phyloP scores from a whole-genome alignment of 2,329 filamentous ascomycete genomes.

The Nemania sp. region DNA sequence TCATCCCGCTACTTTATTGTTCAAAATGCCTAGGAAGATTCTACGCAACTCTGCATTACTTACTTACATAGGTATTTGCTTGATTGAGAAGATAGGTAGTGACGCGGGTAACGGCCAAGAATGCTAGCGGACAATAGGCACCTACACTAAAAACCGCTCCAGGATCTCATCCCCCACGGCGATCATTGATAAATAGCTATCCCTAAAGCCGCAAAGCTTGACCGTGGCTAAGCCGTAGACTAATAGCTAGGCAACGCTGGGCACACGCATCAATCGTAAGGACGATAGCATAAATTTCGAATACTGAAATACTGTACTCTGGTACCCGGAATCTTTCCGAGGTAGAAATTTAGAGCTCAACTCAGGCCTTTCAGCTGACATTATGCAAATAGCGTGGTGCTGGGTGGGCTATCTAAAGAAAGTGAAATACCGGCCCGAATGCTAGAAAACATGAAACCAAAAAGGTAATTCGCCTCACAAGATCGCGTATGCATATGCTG shows the following conservation, averaged over 20 bases:
- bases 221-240: slow-evolving; percentile 11
- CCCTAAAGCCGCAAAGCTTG: slow-evolving; percentile 30
- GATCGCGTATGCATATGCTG: not conserved
- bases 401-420: not conserved
- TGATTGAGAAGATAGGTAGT: not conserved
- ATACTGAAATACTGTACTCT: not conserved
- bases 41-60: not conserved
- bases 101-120: slow-evolving; percentile 1
- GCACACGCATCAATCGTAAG: slow-evolving; percentile 15
- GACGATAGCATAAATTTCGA: not conserved
- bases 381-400: slow-evolving; percentile 6
- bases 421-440: slow-evolving; percentile 12
- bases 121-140: not conserved
- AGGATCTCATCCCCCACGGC: slow-evolving; percentile 1
- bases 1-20: not conserved
- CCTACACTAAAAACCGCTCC: not conserved
- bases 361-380: not conserved
- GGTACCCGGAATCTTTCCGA: slow-evolving; percentile 15
- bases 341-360: not conserved
- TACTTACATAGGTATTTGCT: not conserved
- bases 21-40: not conserved
- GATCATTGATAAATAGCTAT: slow-evolving; percentile 16
- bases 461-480: slow-evolving; percentile 3
- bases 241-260: slow-evolving; percentile 28
- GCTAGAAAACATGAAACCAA: not conserved